Percentiles rank a stretch among this genome's conserved stretches.
phyloP scores from a whole-genome alignment of 306 rosid species.

The Glycine soja region DNA sequence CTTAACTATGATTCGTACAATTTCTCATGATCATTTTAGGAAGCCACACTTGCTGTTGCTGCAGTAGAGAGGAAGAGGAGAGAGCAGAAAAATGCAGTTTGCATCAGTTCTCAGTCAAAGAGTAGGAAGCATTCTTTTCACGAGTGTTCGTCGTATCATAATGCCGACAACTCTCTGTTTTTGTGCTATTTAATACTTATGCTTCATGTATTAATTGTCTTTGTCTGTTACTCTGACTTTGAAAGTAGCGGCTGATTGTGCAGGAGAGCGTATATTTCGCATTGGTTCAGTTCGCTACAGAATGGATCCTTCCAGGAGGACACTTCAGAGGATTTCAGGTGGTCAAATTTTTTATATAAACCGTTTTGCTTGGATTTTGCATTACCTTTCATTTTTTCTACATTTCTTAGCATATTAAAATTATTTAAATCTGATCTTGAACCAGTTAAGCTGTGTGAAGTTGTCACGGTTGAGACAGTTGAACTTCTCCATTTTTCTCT shows the following conservation, averaged over 20 bases:
- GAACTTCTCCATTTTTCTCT: too few species aligned
- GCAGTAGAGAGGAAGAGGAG: slow-evolving; percentile 89
- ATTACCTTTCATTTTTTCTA: slow-evolving; percentile 27
- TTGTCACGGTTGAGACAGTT: too few species aligned
- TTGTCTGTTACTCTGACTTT: slow-evolving; percentile 48
- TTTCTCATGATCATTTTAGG: slow-evolving; percentile 59
- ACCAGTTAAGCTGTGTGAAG: too few species aligned
- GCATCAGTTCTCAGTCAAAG: slow-evolving; percentile 59
- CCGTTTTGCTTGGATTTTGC: slow-evolving; percentile 11
- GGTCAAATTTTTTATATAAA: slow-evolving; percentile 31
- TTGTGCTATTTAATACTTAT: slow-evolving; percentile 15
- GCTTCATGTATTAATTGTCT: slow-evolving; percentile 29
- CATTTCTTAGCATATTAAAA: slow-evolving; percentile 35
- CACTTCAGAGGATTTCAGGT: slow-evolving; percentile 90
- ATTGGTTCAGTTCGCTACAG: slow-evolving; percentile 73
- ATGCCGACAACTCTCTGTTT: slow-evolving; percentile 24
- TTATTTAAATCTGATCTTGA: neutral
- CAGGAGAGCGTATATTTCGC: slow-evolving; percentile 85
- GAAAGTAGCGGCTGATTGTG: slow-evolving; percentile 51
- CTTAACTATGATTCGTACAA: slow-evolving; percentile 10
- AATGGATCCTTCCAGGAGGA: slow-evolving; percentile 89
- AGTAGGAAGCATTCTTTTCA: slow-evolving; percentile 68
- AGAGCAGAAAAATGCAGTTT: slow-evolving; percentile 65
- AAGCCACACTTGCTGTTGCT: slow-evolving; percentile 97
- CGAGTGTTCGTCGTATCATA: slow-evolving; percentile 53